These are phyloP conservation scores for Pyrenophora seminiperda DNA, from an alignment of 2,329 filamentous ascomycete genomes.

Conservation along the genomic window DNA sequence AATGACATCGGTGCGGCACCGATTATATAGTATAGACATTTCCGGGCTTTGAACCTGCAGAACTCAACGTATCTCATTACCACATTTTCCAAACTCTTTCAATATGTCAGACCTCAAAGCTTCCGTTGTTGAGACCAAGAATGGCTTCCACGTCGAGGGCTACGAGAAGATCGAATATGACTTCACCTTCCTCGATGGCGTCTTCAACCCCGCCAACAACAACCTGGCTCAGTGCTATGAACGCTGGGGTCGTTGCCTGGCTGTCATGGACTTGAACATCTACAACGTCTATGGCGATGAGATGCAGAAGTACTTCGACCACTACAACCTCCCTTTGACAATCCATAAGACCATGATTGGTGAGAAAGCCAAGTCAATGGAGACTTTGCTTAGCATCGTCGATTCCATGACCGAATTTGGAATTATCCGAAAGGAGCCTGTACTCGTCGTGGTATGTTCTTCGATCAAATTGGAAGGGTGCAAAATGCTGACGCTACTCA, in stretches of 20 bases:
- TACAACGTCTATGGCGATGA: conserved; percentile 69
- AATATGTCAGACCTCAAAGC: conserved; percentile 72
- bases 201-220: conserved; percentile 65
- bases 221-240: conserved; percentile 69
- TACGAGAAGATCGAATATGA: conserved; percentile 79
- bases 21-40: conserved; percentile 27
- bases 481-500: conserved; percentile 17
- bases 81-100: conserved; percentile 20
- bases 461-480: neutral
- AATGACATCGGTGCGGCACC: conserved; percentile 14
- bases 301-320: conserved; percentile 70
- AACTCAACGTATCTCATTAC: conserved; percentile 34
- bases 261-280: conserved; percentile 74
- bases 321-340: conserved; percentile 65
- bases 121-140: conserved; percentile 65
- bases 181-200: conserved; percentile 72
- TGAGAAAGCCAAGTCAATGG: conserved; percentile 75
- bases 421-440: conserved; percentile 64
- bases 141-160: conserved; percentile 72
- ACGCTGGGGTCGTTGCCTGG: conserved; percentile 68
- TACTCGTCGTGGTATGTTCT: conserved; percentile 42
- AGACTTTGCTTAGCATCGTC: conserved; percentile 70
- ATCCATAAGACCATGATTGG: conserved; percentile 76
- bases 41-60: conserved; percentile 19
- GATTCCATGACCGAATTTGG: conserved; percentile 77